Evolutionary conservation across 1,139 yeast genomes (phyloP).

Genomic region (Lodderomyces oxycetoniae): DNA sequence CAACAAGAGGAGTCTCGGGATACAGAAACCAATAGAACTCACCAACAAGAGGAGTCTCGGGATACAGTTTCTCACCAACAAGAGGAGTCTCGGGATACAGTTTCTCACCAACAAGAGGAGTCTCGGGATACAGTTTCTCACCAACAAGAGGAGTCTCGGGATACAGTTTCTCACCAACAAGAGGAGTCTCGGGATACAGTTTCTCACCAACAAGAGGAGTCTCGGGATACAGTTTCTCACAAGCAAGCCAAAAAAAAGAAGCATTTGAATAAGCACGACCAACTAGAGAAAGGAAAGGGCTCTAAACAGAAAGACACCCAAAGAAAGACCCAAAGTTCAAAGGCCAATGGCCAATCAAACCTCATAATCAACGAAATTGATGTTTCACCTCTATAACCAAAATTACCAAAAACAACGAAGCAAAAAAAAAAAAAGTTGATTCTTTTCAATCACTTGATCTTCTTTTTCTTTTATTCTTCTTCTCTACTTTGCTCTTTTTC

Average conservation of each 20-base stretch:
- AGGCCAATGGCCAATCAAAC: constrained; percentile 1
- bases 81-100: constrained; percentile 2
- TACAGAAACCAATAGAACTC: not conserved
- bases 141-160: too few relatives aligned
- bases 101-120: constrained; percentile 5
- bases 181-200: constrained; percentile 2
- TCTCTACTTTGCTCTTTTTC: not conserved
- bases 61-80: too few relatives aligned
- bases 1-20: constrained; percentile 3
- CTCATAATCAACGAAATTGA: constrained; percentile 5
- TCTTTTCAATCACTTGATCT: not conserved
- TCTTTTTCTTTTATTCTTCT: not conserved
- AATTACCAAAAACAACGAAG: not conserved
- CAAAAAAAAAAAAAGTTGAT: not conserved
- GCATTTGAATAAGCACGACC: not conserved
- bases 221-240: too few relatives aligned
- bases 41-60: constrained; percentile 1
- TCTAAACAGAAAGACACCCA: not conserved
- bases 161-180: too few relatives aligned
- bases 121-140: too few relatives aligned
- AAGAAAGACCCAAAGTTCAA: constrained; percentile 1
- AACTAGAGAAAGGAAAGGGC: constrained; percentile 11
- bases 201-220: constrained; percentile 1
- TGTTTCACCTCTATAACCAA: constrained; percentile 1
- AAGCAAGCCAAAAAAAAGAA: not conserved